Conservation (phyloP, 257 asterid species). For the Capsicum baccatum region DNA sequence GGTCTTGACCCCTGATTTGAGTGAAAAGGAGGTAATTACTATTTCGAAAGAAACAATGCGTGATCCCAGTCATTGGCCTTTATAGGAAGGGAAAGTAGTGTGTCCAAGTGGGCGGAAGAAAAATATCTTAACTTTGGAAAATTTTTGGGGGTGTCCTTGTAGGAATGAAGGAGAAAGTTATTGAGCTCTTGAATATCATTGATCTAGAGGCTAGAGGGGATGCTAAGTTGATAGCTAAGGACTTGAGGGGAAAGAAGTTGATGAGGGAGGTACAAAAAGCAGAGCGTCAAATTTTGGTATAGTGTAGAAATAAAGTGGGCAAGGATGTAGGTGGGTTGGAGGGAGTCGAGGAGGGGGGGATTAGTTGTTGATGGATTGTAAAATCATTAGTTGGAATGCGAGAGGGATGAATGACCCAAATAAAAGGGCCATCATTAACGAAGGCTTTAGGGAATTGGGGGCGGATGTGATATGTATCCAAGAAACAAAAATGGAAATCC, state of each 20-base stretch:
- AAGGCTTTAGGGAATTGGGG: too few relatives aligned
- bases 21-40: not conserved
- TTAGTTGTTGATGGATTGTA: too few relatives aligned
- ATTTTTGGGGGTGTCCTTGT: not conserved
- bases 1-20: not conserved
- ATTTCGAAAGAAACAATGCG: not conserved
- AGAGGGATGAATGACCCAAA: too few relatives aligned
- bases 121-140: not conserved
- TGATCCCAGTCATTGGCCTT: constrained; percentile 13
- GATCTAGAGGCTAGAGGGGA: not conserved
- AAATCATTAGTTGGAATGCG: too few relatives aligned
- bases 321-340: too few relatives aligned
- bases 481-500: too few relatives aligned
- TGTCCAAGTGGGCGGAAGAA: not conserved
- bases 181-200: not conserved
- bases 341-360: too few relatives aligned
- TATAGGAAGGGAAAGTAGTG: not conserved
- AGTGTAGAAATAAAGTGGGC: too few relatives aligned
- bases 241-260: not conserved
- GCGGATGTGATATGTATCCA: too few relatives aligned
- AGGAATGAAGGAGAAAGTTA: not conserved
- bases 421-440: too few relatives aligned
- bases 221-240: not conserved
- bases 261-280: not conserved
- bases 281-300: not conserved